These are phyloP conservation scores for Crotalaria pallida DNA, from an alignment of 306 rosid species.

Conservation along the genomic window DNA sequence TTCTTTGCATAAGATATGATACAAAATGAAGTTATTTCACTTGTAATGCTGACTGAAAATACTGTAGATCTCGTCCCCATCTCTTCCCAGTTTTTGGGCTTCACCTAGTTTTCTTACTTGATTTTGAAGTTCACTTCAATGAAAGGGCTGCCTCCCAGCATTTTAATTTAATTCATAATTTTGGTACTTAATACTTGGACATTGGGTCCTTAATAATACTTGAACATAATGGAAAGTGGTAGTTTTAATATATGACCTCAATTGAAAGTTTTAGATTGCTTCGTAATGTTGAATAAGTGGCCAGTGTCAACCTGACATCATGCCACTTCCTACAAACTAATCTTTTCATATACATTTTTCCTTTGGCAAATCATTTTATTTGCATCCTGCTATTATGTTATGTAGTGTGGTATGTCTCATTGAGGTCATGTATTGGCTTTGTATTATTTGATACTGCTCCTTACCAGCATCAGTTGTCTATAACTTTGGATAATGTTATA, in stretches of 20 bases:
- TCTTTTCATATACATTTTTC: not conserved
- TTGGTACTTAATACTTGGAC: not conserved
- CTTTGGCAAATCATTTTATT: not conserved
- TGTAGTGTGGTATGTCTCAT: not conserved
- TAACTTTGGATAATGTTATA: not conserved
- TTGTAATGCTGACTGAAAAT: too few relatives aligned
- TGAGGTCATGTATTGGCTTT: not conserved
- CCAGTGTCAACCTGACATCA: not conserved
- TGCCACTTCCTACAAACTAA: not conserved
- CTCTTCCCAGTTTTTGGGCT: not conserved
- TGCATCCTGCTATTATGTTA: not conserved
- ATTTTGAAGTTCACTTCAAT: not conserved
- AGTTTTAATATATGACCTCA: too few relatives aligned
- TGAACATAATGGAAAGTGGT: too few relatives aligned
- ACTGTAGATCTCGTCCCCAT: not conserved
- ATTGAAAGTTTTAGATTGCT: not conserved
- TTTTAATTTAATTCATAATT: not conserved
- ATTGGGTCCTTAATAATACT: not conserved
- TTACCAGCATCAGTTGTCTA: not conserved
- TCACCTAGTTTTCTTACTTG: not conserved
- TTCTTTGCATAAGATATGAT: not conserved
- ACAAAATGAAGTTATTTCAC: constrained; percentile 14
- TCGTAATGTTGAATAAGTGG: not conserved
- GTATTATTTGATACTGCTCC: not conserved
- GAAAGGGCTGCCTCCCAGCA: not conserved